phyloP scores from a whole-genome alignment of 805 yeast species.

The Huiozyma naganishii region DNA sequence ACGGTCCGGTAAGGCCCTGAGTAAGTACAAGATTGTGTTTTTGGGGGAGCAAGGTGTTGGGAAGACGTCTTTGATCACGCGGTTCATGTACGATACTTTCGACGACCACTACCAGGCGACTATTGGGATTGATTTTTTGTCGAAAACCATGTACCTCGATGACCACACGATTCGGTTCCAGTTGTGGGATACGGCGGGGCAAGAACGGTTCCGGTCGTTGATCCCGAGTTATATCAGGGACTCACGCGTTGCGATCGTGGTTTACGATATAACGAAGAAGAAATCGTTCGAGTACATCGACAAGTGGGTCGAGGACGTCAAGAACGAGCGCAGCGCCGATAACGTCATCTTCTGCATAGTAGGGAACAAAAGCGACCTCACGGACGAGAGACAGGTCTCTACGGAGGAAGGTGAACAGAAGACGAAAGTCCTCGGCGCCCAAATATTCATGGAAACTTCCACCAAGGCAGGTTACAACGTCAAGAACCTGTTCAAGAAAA shows the following conservation, averaged over 20 bases:
- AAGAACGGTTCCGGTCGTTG: conserved; percentile 87
- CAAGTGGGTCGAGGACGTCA: conserved; percentile 92
- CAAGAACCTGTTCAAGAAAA: conserved; percentile 75
- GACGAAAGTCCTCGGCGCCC: conserved; percentile 61
- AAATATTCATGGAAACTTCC: conserved; percentile 81
- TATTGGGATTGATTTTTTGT: conserved; percentile 89
- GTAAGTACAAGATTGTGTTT: conserved; percentile 81
- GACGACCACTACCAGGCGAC: conserved; percentile 94
- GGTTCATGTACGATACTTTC: conserved; percentile 96
- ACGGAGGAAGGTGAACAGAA: conserved; percentile 75
- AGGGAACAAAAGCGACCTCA: conserved; percentile 82
- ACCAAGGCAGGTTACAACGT: conserved; percentile 94
- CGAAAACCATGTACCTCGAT: conserved; percentile 90
- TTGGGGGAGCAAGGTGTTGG: conserved; percentile 97
- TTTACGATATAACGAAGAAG: conserved; percentile 83
- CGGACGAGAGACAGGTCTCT: conserved; percentile 71
- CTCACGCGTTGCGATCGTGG: conserved; percentile 93
- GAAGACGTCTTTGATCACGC: conserved; percentile 88
- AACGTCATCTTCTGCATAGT: conserved; percentile 84
- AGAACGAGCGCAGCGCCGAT: conserved; percentile 76
- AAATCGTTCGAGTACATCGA: conserved; percentile 75
- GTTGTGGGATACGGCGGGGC: conserved; percentile 97
- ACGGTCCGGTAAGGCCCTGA: conserved; percentile 20
- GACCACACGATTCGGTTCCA: conserved; percentile 92
- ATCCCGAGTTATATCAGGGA: conserved; percentile 95